Base-by-base conservation (phyloP, 108 stramenopile species). In the Cyclostephanos tholiformis region DNA sequence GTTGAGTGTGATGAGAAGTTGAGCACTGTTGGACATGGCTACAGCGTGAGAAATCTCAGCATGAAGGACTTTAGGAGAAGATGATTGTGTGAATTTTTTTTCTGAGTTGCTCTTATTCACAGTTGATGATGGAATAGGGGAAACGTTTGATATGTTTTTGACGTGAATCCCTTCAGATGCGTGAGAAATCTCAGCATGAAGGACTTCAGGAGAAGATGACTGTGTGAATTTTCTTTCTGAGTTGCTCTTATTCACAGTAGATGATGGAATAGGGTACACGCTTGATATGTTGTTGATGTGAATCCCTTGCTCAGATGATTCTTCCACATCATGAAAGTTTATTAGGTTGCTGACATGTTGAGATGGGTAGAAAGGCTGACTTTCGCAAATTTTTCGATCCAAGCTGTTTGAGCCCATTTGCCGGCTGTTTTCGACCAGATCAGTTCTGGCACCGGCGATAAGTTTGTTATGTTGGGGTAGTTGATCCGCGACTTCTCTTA, bases 401-500 rank as follows among this genome's bases (percentile, higher is more conserved):
- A 38, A 29, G 62, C 23, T 63, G 16, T 4, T 13, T 23, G 29
- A 41, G 9, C 35, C 39, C 9, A 2, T 38, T 43, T 16, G 35
- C 13, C 17, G 22, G 1, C 11, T 43, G 35, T 38, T 63, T 11
- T 63, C 62, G 5, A 35, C 62, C 30, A 35, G 26, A 1, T 26
- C 26, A 2, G 53, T 0, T 26, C 26, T 13, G 52, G 25, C 52
- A 25, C 1, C 1, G n/a, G 52, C 23, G 4, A 8, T 22, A 20
- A 1, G 3, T 7, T 53, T 53, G 14, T 53, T 1, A 14, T 53
- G 1, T 8, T 2, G 62, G 2, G 62, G 62, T 17, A 63, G 62
- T 20, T 63, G 62, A 38, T 63, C 5, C 35, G 35, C 35, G 38
- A 63, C 62, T 63, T 63, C 62, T 1, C 41, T 8, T 43, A 63